These are phyloP conservation scores for Imleria badia DNA, from an alignment of 768 basidiomycete genomes.

Conservation along the genomic window DNA sequence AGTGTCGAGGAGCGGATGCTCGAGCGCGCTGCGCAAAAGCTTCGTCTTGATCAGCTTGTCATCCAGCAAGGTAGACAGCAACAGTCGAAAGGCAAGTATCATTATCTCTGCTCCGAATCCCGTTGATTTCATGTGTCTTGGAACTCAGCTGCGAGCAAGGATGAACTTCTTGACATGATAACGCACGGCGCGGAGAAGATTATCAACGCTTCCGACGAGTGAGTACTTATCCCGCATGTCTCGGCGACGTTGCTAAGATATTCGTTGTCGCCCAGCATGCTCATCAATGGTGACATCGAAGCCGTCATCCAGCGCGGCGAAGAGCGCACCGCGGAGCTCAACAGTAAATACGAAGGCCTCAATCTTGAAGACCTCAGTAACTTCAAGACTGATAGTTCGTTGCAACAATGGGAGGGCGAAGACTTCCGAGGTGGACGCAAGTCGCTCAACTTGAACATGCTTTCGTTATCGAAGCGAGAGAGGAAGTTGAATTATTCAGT, in stretches of 20 bases:
- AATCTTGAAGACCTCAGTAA: conserved; percentile 94
- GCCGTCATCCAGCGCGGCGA: conserved; percentile 91
- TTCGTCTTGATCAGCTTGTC: conserved; percentile 92
- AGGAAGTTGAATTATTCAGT: conserved; percentile 94
- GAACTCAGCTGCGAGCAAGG: conserved; percentile 81
- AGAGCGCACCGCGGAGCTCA: conserved; percentile 84
- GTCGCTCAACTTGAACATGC: conserved; percentile 67
- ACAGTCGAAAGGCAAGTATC: conserved; percentile 65
- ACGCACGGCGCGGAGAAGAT: conserved; percentile 97
- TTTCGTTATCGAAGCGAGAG: conserved; percentile 90
- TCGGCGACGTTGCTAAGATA: background rate
- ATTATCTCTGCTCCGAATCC: background rate
- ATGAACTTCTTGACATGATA: conserved; percentile 97
- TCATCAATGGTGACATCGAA: conserved; percentile 91
- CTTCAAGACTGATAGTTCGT: conserved; percentile 91
- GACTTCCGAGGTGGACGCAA: conserved; percentile 84
- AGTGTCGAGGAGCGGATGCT: conserved; percentile 93
- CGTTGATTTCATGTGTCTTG: background rate
- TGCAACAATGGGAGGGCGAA: conserved; percentile 96
- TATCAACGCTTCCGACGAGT: conserved; percentile 79
- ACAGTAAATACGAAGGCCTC: conserved; percentile 88
- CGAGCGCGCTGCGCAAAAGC: conserved; percentile 88
- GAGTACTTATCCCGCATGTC: conserved; percentile 24
- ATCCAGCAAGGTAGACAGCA: conserved; percentile 94
- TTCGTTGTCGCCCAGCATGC: conserved; percentile 46